Evolutionary conservation across 1,284 basidiomycete species (phyloP), one percentile per base, ranked within the genome.

Genomic region (Sanghuangporus sanghuang): DNA sequence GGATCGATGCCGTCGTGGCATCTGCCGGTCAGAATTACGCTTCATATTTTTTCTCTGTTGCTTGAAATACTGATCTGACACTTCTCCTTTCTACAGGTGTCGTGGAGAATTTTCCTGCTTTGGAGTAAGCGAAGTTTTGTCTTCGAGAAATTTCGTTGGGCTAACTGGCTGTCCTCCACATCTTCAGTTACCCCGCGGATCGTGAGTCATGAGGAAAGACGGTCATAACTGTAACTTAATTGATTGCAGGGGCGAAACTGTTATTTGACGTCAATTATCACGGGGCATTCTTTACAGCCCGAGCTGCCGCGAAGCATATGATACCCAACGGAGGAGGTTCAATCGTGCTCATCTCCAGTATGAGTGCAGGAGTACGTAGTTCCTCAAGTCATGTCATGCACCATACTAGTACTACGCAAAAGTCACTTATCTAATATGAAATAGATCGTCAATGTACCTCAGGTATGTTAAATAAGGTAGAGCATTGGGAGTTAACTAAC

Each of bases 211-310:
- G 16, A 46, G 11, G 16, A n/a, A 11, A 3, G 6, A 6, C 2
- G 16, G 44, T n/a, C 16, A 46, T 14, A 46, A 18, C 16, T 46
- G 44, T n/a, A n/a, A n/a, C 44, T 46, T 7, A 46, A 2, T n/a
- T 14, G 7, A n/a, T 14, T n/a, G 16, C 8, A 46, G 44, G 44
- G 16, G 86, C 93, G 68, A 89, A 88, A 74, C 85, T 86, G 50
- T 79, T 98, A 59, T 91, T 92, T 71, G 93, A 95, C 72, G 87
- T 98, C 79, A 98, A 98, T 73, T 90, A 98, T 62, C 93, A 96
- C 73, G 95, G 95, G 59, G 85, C 87, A 12, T 95, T 93, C 80
- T 96, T 90, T 78, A 96, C 95, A 36, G 96, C 96, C 3, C 87
- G 95, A 36, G 95, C 97, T 75, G 95, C 92, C 1, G 93, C 93